Base-by-base conservation (phyloP, 1,284 basidiomycete species). In the Leccinum olivaceoglutinosum region DNA sequence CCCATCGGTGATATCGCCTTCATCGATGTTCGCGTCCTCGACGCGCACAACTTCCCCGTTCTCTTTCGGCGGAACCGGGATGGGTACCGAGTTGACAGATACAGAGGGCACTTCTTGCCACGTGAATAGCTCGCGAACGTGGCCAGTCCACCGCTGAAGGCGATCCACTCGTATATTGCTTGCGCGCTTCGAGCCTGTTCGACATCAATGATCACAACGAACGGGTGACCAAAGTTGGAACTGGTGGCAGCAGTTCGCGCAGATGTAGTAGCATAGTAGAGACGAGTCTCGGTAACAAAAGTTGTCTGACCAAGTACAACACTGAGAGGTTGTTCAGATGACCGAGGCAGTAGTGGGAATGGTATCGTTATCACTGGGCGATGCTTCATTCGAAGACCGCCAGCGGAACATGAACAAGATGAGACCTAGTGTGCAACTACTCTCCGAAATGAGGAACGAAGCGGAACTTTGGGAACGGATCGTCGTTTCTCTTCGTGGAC, bases 381-480 rank as follows among this genome's bases (percentile, higher is more conserved):
- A 56, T 12, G 18, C 18, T 2, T 51, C 46, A 6, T 53, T 55
- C 21, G 44, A 36, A 8, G 64, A 58, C 36, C 56, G 39, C 83
- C 82, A 87, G 21, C 74, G 75, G 29, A 83, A 77, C 11, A 86
- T 54, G 65, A 84, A 87, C 4, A 83, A 74, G 0, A 76, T 73
- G 1, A 87, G 84, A 4, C 67, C 80, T 83, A 2, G 80, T 81
- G 7, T 72, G 68, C 21, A 83, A 69, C 8, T 79, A 78, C 71
- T 88, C 87, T 0, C 87, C 87, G 53, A 87, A 80, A 44, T 80
- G 75, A 2, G 86, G 85, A 1, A 68, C 72, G 67, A 79, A 88
- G 34, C 80, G 76, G 65, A 83, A 88, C 60, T 81, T 82, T 4
- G 73, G 73, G 65, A 80, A 82, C 5, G 77, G 77, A 68, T 81